Conservation (phyloP, 352 stramenopile genomes). For the Albugo candida region DNA sequence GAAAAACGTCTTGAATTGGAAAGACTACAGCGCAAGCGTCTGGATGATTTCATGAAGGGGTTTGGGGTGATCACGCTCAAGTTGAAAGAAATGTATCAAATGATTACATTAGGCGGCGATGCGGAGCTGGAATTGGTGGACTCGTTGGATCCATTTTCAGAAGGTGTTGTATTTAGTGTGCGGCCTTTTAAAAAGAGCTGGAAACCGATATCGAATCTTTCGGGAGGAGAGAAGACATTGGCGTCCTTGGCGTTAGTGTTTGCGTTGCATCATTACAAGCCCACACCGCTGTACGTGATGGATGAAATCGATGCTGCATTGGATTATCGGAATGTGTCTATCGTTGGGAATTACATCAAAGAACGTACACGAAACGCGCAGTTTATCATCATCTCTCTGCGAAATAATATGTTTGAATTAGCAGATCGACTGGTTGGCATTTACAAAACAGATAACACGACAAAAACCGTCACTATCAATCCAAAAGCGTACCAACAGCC, state of each 20-base stretch:
- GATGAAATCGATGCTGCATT: conserved; percentile 87
- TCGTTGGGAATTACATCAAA: conserved; percentile 99
- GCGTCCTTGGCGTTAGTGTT: conserved; percentile 98
- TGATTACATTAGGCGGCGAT: conserved; percentile 93
- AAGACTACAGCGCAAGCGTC: conserved; percentile 87
- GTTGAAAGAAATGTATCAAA: conserved; percentile 99
- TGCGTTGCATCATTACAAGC: conserved; percentile 99
- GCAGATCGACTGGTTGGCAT: conserved; percentile 97
- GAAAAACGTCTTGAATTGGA: conserved; percentile 88
- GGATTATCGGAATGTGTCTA: conserved; percentile 99
- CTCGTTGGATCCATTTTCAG: conserved; percentile 97
- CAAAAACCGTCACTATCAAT: conserved; percentile 98
- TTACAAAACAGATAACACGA: conserved; percentile 99
- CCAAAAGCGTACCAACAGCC: conserved; percentile 76
- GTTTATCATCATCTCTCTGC: conserved; percentile 99
- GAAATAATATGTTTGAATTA: conserved; percentile 99
- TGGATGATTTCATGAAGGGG: conserved; percentile 98
- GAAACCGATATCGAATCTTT: conserved; percentile 99
- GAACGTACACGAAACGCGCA: conserved; percentile 97
- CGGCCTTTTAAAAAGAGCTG: conserved; percentile 98
- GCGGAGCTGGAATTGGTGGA: conserved; percentile 98
- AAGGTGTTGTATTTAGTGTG: conserved; percentile 98
- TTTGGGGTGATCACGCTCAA: conserved; percentile 98
- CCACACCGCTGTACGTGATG: conserved; percentile 98
- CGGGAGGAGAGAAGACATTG: conserved; percentile 97